These are phyloP conservation scores for Desmodesmus armatus DNA, from an alignment of 139 green algal genomes.

Conservation along the genomic window DNA sequence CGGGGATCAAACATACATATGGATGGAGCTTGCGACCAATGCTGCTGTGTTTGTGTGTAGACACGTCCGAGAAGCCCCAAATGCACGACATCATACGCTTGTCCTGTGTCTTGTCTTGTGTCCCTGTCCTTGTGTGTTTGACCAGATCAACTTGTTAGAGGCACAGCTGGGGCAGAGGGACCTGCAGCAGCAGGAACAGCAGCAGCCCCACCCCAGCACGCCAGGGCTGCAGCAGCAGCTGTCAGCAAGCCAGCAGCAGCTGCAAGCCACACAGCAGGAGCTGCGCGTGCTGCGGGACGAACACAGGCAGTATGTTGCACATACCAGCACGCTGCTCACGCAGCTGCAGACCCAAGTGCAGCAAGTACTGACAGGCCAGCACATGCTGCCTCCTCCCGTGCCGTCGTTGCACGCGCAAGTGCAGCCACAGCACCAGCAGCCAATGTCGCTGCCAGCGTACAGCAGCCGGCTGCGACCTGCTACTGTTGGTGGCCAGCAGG, in stretches of 20 bases:
- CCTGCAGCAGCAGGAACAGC: not conserved
- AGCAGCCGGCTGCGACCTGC: not conserved
- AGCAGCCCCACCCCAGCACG: not conserved
- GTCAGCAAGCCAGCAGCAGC: not conserved
- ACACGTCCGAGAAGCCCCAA: not conserved
- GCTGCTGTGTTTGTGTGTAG: not conserved
- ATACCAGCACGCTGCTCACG: constrained; percentile 10
- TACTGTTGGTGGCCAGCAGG: not conserved
- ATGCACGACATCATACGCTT: not conserved
- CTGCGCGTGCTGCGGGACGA: constrained; percentile 8
- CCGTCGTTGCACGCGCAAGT: not conserved
- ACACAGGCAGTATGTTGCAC: constrained; percentile 32
- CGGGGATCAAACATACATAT: not conserved
- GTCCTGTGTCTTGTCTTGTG: not conserved
- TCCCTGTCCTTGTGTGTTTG: not conserved
- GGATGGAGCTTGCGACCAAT: not conserved
- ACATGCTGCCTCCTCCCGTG: not conserved
- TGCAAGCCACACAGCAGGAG: constrained; percentile 21
- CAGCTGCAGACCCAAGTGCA: constrained; percentile 35
- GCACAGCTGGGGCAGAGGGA: not conserved
- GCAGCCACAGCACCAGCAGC: not conserved
- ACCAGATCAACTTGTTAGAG: constrained; percentile 1
- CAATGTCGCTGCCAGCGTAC: not conserved
- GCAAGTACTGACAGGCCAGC: not conserved
- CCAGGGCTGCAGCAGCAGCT: not conserved